Evolutionary conservation across 148 eudicot species (phyloP), one percentile per base, ranked within the genome.

Genomic region (Nepenthes gracilis): DNA sequence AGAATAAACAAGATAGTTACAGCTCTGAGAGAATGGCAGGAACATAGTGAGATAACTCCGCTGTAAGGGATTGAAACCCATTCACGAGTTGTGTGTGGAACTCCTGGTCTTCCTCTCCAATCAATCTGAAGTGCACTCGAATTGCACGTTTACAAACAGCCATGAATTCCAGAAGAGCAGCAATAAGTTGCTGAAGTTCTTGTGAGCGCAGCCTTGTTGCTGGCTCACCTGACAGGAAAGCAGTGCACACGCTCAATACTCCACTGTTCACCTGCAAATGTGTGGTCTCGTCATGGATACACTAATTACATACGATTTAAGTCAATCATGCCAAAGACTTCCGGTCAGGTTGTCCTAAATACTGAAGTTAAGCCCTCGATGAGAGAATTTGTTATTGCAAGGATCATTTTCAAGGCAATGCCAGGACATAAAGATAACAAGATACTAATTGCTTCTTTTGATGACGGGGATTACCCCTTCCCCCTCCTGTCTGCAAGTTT

Each of bases 11-110:
- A 40, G 6, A 40, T 40, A 40, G 4, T 63, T 57, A 93, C 13
- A 94, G 86, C 80, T 94, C 97, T 0, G 99, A 94, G 56, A 94
- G 91, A 77, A 94, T 94, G 64, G 99, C 99, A 33, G 99, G 99
- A 58, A 94, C 89, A 72, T 94, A 94, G 64, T 94, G 99, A 54
- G 99, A 94, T 60, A 94, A 69, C 71, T 94, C 99, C 2, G 99
- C 99, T 33, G 99, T 94, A 45, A 94, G 92, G 4, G 99, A 89
- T 73, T 94, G 99, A 63, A 94, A 94, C 43, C 99, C 99, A 47
- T 94, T 94, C 49, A 94, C 99, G 40, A 94, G 90, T 63, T 94
- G 99, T 10, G 99, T 82, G 69, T 94, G 99, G 62, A 94, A 94
- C 59, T 94, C 99, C 68, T 94, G 97, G 70, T 94, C 99, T 69